Evolutionary conservation across 768 basidiomycete genomes (phyloP), one percentile per base, ranked within the genome.

Genomic region (Tubosaeta sp.): DNA sequence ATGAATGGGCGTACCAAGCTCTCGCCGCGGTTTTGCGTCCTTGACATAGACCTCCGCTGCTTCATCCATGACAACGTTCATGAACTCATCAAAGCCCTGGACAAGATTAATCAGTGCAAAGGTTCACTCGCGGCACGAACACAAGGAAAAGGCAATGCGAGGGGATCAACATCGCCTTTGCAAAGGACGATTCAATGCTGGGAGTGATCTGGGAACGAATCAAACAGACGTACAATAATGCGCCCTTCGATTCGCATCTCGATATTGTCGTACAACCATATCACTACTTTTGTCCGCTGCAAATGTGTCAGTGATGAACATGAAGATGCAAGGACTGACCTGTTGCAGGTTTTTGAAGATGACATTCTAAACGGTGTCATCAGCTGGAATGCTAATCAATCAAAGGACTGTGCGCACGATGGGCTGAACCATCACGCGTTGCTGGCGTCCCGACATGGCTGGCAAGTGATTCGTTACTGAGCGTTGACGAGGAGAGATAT

Each of bases 361-460:
- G 56, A 95, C 89, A 76, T 95, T 95, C 92, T 94, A 56, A 27
- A 34, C 21, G 38, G 31, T 32, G 10, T 40, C 39, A 55, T 56
- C 53, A 58, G 32, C 2, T n/a, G 9, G 16, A n/a, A 25, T 16
- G 41, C 41, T n/a, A n/a, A 29, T 22, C 46, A 40, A 30, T 43
- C 32, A 35, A 5, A 19, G 24, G 27, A 36, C 0, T 18, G 45
- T 44, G 76, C 90, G 62, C 71, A 95, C 94, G 85, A 96, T 96
- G 84, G 94, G 94, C 73, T 97, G 95, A 54, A 97, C 95, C 92
- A 97, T 93, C 79, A 97, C 94, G 67, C 93, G 89, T 67, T 93
- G 88, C 68, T 92, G 90, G 64, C 93, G 87, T 62, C 82, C 84
- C 30, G 90, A 92, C 94, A 97, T 97, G 69, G 64, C 83, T 73